Evolutionary conservation across 73 alveolate species (phyloP).

Genomic region (Tetrahymena thermophila): DNA sequence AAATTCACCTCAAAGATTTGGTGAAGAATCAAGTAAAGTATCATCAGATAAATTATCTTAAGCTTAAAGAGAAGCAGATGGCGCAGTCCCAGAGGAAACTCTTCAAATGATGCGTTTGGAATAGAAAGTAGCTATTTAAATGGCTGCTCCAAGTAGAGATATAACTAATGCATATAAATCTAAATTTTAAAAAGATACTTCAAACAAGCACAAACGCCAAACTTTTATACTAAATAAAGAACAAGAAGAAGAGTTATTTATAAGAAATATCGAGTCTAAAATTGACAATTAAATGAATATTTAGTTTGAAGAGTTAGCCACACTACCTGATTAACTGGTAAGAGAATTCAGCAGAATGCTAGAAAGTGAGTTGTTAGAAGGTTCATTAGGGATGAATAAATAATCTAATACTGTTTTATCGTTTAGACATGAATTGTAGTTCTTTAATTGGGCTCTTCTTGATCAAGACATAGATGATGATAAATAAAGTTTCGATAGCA

Average conservation of each 20-base stretch:
- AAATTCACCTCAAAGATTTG: not conserved
- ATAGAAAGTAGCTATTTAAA: not conserved
- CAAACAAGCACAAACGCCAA: not conserved
- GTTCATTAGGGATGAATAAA: not conserved
- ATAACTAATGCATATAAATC: not conserved
- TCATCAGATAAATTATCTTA: not conserved
- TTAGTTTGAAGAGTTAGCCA: not conserved
- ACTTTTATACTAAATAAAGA: not conserved
- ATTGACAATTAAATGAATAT: not conserved
- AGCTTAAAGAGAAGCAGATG: constrained; percentile 1
- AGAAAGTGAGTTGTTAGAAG: not conserved
- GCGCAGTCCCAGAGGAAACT: not conserved
- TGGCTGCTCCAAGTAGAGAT: not conserved
- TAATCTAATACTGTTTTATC: not conserved
- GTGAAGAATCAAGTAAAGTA: not conserved
- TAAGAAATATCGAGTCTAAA: not conserved
- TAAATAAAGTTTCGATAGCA: not conserved
- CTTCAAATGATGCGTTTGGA: not conserved
- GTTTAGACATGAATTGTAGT: not conserved
- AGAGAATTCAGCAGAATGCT: not conserved
- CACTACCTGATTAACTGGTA: not conserved
- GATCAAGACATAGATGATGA: not conserved
- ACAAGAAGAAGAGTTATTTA: not conserved
- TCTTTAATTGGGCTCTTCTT: not conserved
- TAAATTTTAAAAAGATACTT: not conserved